Evolutionary conservation across 2,329 filamentous ascomycete species (phyloP).

Genomic region (Zasmidium angulare): DNA sequence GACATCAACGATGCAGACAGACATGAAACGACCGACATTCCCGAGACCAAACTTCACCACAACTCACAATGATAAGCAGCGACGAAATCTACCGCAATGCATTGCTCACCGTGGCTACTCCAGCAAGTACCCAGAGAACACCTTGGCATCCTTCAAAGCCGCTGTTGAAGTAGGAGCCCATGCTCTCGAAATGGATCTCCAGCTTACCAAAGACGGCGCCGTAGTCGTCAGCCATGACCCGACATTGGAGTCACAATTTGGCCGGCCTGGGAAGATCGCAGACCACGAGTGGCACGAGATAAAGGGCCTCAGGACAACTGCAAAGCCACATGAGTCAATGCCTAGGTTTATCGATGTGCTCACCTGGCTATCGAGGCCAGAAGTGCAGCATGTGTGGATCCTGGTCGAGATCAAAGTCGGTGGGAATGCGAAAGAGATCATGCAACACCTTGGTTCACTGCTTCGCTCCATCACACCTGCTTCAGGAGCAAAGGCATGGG

Average conservation of each 20-base stretch:
- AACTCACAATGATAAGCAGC: not conserved
- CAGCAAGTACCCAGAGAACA: conserved; percentile 76
- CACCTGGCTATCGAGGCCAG: conserved; percentile 65
- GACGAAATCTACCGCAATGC: conserved; percentile 57
- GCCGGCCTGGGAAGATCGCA: conserved; percentile 65
- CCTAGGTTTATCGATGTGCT: conserved; percentile 74
- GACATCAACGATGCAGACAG: too few relatives aligned
- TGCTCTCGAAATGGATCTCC: conserved; percentile 83
- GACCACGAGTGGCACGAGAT: conserved; percentile 77
- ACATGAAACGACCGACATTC: not conserved
- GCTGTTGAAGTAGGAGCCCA: conserved; percentile 72
- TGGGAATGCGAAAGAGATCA: conserved; percentile 66
- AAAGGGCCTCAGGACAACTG: conserved; percentile 63
- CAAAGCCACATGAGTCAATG: conserved; percentile 68
- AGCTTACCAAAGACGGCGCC: conserved; percentile 74
- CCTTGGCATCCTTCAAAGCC: conserved; percentile 70
- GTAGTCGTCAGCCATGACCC: conserved; percentile 65
- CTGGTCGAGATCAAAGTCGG: conserved; percentile 85
- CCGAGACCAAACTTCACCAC: conserved; percentile 4
- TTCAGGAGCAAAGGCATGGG: conserved; percentile 59
- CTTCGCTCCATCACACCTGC: conserved; percentile 15
- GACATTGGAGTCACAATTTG: conserved; percentile 50
- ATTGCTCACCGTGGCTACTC: conserved; percentile 79
- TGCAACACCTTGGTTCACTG: conserved; percentile 60
- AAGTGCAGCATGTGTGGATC: conserved; percentile 69